Evolutionary conservation across 1,139 yeast species (phyloP).

Genomic region (Blastobotrys illinoisensis): DNA sequence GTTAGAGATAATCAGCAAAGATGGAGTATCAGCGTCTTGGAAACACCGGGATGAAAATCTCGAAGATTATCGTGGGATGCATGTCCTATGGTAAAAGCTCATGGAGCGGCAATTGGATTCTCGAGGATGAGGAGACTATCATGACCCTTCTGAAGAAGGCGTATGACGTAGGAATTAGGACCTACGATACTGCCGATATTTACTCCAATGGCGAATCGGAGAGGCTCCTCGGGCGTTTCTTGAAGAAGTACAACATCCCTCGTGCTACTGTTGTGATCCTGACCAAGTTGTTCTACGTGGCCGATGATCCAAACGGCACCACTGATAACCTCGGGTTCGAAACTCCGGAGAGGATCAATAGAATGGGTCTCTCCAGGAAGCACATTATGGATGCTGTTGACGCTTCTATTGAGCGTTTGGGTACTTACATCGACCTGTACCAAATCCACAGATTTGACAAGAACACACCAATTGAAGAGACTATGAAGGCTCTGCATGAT

Average conservation of each 20-base stretch:
- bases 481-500: conserved; percentile 50
- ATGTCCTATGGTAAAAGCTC: conserved; percentile 47
- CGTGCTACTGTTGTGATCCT: conserved; percentile 35
- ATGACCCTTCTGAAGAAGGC: conserved; percentile 34
- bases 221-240: conserved; percentile 35
- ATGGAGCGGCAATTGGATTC: conserved; percentile 48
- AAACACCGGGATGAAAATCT: conserved; percentile 47
- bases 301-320: conserved; percentile 18
- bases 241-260: conserved; percentile 36
- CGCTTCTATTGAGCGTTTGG: conserved; percentile 48
- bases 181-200: conserved; percentile 46
- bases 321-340: conserved; percentile 48
- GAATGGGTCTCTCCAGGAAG: conserved; percentile 42
- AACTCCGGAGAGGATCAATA: conserved; percentile 44
- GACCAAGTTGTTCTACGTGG: conserved; percentile 24
- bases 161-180: conserved; percentile 44
- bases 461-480: conserved; percentile 42
- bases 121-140: conserved; percentile 40
- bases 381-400: conserved; percentile 49
- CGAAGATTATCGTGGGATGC: conserved; percentile 51
- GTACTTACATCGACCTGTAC: conserved; percentile 70
- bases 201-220: conserved; percentile 43
- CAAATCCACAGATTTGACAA: conserved; percentile 59
- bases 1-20: too few relatives aligned
- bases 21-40: conserved; percentile 28